phyloP scores from a whole-genome alignment of 257 asterid species.

The Verbena officinalis region DNA sequence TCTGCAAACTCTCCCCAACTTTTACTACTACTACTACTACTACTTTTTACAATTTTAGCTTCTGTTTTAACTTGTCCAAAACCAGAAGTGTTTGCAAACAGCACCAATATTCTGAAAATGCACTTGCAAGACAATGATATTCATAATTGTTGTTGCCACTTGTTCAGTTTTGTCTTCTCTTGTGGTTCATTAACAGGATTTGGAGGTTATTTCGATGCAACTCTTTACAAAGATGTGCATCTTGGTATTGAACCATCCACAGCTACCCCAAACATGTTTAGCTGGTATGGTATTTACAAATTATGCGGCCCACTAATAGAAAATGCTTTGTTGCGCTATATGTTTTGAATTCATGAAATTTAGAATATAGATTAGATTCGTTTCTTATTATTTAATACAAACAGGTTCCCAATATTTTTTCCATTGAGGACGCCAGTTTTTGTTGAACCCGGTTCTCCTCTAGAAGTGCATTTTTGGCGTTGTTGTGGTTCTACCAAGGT shows the following conservation, averaged over 20 bases:
- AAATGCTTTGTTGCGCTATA: not conserved
- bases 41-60: no score
- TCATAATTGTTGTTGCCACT: not conserved
- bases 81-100: no score
- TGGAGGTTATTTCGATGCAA: conserved; percentile 96
- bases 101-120: conserved; percentile 4
- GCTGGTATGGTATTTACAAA: conserved; percentile 59
- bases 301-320: not conserved
- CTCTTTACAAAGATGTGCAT: conserved; percentile 90
- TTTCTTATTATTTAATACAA: conserved; percentile 15
- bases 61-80: no score
- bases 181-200: conserved; percentile 55
- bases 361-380: conserved; percentile 16
- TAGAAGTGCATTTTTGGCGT: conserved; percentile 92
- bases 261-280: conserved; percentile 95
- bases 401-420: conserved; percentile 95
- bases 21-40: no score
- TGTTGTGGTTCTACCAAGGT: conserved; percentile 95
- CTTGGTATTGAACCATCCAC: conserved; percentile 96
- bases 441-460: conserved; percentile 59
- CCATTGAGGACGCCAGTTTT: conserved; percentile 83
- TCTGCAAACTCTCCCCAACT: no score
- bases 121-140: not conserved
- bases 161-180: conserved; percentile 15
- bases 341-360: not conserved